phyloP scores from a whole-genome alignment of 306 rosid species.

The Quercus agrifolia region DNA sequence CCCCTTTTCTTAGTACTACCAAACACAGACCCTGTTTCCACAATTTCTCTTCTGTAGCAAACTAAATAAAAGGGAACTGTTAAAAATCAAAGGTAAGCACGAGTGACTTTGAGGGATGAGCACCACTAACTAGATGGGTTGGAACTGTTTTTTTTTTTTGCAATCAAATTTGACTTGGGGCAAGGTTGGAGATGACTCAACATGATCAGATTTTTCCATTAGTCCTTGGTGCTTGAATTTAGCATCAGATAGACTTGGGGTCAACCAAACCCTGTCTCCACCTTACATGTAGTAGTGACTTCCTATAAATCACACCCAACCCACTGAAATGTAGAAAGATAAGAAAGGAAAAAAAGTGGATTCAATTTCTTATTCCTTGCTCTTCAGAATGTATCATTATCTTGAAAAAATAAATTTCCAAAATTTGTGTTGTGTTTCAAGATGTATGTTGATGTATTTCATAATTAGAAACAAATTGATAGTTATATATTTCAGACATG shows the following conservation, averaged over 20 bases:
- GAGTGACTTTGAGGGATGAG: conserved; percentile 20
- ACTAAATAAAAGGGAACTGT: neutral
- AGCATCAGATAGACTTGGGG: conserved; percentile 34
- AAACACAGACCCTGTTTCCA: conserved; percentile 29
- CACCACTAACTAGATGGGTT: conserved; percentile 27
- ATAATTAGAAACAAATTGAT: neutral
- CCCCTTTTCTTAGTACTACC: conserved; percentile 23
- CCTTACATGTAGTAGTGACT: conserved; percentile 30
- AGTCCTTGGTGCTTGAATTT: conserved; percentile 31
- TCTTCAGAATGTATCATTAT: neutral
- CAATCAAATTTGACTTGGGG: conserved; percentile 15
- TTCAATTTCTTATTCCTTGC: conserved; percentile 6
- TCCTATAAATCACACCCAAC: conserved; percentile 31
- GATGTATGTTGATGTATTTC: neutral
- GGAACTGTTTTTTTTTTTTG: neutral
- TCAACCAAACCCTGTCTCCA: conserved; percentile 46
- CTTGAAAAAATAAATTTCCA: neutral
- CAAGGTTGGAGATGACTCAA: conserved; percentile 15
- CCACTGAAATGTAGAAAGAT: conserved; percentile 20
- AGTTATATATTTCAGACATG: conserved; percentile 61
- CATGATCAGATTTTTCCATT: conserved; percentile 9
- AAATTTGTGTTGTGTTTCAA: neutral
- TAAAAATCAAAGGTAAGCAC: no score
- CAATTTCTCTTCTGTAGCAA: conserved; percentile 18
- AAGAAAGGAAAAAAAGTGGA: neutral